phyloP scores from a whole-genome alignment of 148 eudicot genomes.

The Bassia scoparia region DNA sequence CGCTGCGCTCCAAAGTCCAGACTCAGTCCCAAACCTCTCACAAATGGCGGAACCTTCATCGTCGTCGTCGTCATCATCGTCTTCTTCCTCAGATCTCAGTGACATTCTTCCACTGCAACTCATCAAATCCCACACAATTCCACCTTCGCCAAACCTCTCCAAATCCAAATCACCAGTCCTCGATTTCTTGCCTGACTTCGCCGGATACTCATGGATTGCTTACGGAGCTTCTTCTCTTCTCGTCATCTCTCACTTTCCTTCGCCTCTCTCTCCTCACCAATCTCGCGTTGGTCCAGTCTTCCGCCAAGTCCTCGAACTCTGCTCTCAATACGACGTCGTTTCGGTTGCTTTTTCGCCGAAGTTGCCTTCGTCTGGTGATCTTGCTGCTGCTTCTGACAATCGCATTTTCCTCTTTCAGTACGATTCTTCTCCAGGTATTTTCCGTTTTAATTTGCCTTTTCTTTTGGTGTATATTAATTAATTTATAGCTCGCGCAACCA shows the following conservation, averaged over 20 bases:
- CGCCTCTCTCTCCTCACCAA: slow-evolving; percentile 48
- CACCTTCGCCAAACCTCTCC: slow-evolving; percentile 59
- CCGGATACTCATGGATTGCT: slow-evolving; percentile 87
- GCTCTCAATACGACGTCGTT: slow-evolving; percentile 32
- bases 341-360: slow-evolving; percentile 71
- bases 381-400: slow-evolving; percentile 56
- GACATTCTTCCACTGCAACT: slow-evolving; percentile 49
- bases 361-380: slow-evolving; percentile 54
- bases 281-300: slow-evolving; percentile 45
- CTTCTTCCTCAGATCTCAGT: not conserved
- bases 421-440: slow-evolving; percentile 40
- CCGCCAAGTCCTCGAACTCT: slow-evolving; percentile 63
- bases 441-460: not conserved
- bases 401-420: slow-evolving; percentile 49
- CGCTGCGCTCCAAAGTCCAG: no score
- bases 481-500: not conserved
- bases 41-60: not conserved
- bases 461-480: not conserved
- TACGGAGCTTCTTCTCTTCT: slow-evolving; percentile 86
- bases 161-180: slow-evolving; percentile 34
- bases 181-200: slow-evolving; percentile 72
- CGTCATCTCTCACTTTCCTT: slow-evolving; percentile 78
- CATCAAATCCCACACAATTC: slow-evolving; percentile 58
- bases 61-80: not conserved
- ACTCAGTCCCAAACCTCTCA: not conserved